Base-by-base conservation (phyloP, 2,329 filamentous ascomycete species). In the Paracamarosporium sp. region DNA sequence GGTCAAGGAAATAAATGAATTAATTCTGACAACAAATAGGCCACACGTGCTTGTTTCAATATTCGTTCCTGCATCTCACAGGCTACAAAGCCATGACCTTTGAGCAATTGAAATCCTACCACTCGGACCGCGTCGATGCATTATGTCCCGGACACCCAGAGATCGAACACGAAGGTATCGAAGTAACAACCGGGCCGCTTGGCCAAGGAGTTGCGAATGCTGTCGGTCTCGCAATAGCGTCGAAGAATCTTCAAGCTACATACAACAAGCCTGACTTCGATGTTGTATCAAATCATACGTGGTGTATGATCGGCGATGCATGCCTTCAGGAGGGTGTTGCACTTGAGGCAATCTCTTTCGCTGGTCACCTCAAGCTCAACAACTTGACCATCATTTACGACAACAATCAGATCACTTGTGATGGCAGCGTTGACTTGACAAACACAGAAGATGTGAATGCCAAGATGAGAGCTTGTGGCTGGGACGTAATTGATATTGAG, bases 121-220 rank as follows among this genome's bases (percentile, higher is more conserved):
- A 83, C 70, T 83, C 78, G 65, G 75, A 57, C 5, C 77, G 79
- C 2, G 68, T 71, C 56, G 81, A 84, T 62, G 79, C 83, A 0
- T 60, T 85, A n/a, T 85, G 82, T 50, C 84, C 82, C 0, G 84
- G 82, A 0, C 83, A 82, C 64, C 85, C 84, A 0, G 84, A 87
- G 68, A 86, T 86, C 53, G 84, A 87, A 64, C 76, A 83, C 57
- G 79, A 83, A 31, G 84, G 83, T 6, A 80, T 87, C 53, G 84
- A 87, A 71, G 82, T 87, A 4, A 87, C 85, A 0, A 87, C 85
- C 0, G 85, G 85, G 0, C 85, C 85, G 3, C 74, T 87, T 0
- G 85, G 85, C 0, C 85, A 87, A 63, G 85, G 85, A 12, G 77
- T 87, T n/a, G 82, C 85, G 20, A 87, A 88, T 60, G 83, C 85